A percentile compares a stretch with the other conserved stretches of the same genome.
These are phyloP conservation scores for Magnaporthiopsis poae DNA, from an alignment of 2,329 filamentous ascomycete species.

Conservation along the genomic window DNA sequence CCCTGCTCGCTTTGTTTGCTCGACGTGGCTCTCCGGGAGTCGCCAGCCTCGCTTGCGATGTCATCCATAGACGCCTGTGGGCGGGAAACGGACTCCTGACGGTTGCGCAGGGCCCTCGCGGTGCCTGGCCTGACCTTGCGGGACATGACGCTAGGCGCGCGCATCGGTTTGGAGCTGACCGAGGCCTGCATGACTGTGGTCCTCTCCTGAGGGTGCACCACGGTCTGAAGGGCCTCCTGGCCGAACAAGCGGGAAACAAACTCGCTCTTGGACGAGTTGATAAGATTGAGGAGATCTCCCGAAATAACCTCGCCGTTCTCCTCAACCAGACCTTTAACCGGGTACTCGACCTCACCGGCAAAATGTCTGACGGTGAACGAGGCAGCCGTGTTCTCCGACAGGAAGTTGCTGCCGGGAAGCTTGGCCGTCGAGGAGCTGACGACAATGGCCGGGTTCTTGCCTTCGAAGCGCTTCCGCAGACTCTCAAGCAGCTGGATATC, in stretches of 20 bases:
- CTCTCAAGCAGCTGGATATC: constrained; percentile 87
- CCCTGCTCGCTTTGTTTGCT: constrained; percentile 60
- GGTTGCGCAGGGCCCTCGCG: constrained; percentile 21
- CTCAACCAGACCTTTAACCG: constrained; percentile 75
- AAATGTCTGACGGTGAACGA: constrained; percentile 90
- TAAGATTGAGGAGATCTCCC: constrained; percentile 87
- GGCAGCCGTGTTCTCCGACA: constrained; percentile 69
- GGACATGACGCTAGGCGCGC: constrained; percentile 85
- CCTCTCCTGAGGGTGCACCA: constrained; percentile 85
- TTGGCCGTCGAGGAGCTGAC: constrained; percentile 66
- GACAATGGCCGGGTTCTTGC: constrained; percentile 82
- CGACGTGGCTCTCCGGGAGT: constrained; percentile 29
- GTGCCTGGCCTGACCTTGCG: constrained; percentile 52
- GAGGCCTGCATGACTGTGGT: constrained; percentile 90
- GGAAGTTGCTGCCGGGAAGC: constrained; percentile 80
- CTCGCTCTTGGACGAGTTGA: constrained; percentile 76
- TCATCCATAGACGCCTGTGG: constrained; percentile 33
- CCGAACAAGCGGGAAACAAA: constrained; percentile 87
- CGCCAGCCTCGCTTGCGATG: constrained; percentile 35
- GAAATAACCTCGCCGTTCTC: constrained; percentile 95
- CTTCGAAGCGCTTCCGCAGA: constrained; percentile 82
- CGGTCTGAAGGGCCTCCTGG: constrained; percentile 86
- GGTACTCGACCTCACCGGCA: constrained; percentile 91
- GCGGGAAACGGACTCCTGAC: constrained; percentile 24
- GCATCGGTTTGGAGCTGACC: constrained; percentile 87